Evolutionary conservation across 495 filamentous ascomycete genomes (phyloP).

Genomic region (Glarea lozoyensis): DNA sequence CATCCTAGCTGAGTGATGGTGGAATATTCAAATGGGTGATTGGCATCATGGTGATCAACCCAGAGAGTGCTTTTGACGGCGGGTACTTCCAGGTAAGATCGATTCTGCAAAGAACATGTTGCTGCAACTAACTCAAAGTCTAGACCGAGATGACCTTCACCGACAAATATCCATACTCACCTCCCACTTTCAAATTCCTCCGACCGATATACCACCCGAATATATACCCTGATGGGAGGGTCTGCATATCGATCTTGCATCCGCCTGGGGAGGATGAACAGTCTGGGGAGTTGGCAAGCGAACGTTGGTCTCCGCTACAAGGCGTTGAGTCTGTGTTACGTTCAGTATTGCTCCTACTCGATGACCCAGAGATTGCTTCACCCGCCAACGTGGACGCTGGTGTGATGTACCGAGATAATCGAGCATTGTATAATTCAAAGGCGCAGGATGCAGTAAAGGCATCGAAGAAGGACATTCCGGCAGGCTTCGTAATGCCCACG

Average conservation of each 20-base stretch:
- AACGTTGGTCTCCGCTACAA: slow-evolving; percentile 90
- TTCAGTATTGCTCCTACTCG: slow-evolving; percentile 85
- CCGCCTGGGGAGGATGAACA: slow-evolving; percentile 82
- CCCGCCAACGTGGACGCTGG: slow-evolving; percentile 93
- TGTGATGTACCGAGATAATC: slow-evolving; percentile 70
- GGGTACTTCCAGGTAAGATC: slow-evolving; percentile 69
- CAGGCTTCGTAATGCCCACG: slow-evolving; percentile 75
- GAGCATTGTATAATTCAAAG: slow-evolving; percentile 54
- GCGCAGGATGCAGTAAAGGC: slow-evolving; percentile 62
- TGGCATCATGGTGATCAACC: slow-evolving; percentile 84
- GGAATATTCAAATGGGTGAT: slow-evolving; percentile 82
- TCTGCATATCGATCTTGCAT: slow-evolving; percentile 97
- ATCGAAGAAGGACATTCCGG: slow-evolving; percentile 72
- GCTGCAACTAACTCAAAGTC: slow-evolving; percentile 2
- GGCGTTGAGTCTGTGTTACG: slow-evolving; percentile 90
- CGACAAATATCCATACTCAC: slow-evolving; percentile 79
- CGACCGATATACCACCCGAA: slow-evolving; percentile 86
- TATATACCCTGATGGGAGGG: slow-evolving; percentile 78
- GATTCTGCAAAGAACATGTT: background rate
- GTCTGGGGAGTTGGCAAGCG: slow-evolving; percentile 78
- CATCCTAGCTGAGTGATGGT: slow-evolving; percentile 53
- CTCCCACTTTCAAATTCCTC: slow-evolving; percentile 86
- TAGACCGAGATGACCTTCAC: slow-evolving; percentile 79
- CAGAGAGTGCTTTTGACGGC: slow-evolving; percentile 82
- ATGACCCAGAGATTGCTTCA: slow-evolving; percentile 86